Base-by-base conservation (phyloP, 2,329 filamentous ascomycete species). In the Colletotrichum liaoningense region DNA sequence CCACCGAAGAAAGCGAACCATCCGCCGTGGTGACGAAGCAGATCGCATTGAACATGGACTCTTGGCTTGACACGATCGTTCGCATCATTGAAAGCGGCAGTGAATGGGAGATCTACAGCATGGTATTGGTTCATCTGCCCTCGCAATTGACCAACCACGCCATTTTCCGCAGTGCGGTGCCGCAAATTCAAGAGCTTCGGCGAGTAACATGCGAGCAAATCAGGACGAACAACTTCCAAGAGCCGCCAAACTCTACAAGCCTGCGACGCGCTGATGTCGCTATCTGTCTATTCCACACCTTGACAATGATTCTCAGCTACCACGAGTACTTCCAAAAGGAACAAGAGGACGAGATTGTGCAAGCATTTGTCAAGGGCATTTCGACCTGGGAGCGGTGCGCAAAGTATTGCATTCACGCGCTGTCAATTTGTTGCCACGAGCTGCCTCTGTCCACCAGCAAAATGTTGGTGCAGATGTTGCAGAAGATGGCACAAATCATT, bases 401-500 rank as follows among this genome's bases (percentile, higher is more conserved):
- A 24, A 97, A 95, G 79, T 94, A 92, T 74, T 99, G 97, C 82
- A 98, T 99, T 66, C 96, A 99, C 81, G 96, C 96, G 0, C 86
- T 99, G 24, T 95, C 95, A 0, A 93, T 99, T 73, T 98, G 96
- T 84, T 98, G 95, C 81, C 95, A 98, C 79, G 97, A 99, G 82
- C 89, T 98, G 30, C 95, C 97, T 3, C 88, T 93, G 22, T 96
- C 96, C 14, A 94, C 95, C 64, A 94, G 93, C 79, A 97, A 96
- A 80, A 93, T 92, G 24, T 87, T 98, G 73, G 93, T 96, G 58
- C 93, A 92, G 58, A 94, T 98, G 76, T 87, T 99, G 68, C 93
- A 95, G 78, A 96, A 95, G 80, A 97, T 99, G 94, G 93, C 95
- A 1, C 94, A 95, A 77, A 97, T 98, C 79, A 97, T 99, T 79